Base-by-base conservation (phyloP, 179 eudicot species). In the Sideroxylon spinosum region DNA sequence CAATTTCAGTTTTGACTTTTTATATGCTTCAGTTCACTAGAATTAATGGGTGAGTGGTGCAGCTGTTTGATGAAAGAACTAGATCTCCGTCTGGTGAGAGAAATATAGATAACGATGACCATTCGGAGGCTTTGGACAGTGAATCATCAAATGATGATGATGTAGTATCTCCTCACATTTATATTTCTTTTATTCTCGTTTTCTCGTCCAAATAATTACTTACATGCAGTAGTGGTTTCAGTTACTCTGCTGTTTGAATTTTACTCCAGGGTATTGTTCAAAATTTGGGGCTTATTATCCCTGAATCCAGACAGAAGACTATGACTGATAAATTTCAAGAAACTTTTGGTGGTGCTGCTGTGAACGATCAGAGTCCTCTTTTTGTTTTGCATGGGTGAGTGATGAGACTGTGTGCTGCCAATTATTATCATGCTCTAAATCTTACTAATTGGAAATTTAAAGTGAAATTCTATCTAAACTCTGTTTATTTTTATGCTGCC, bases 321-420 rank as follows among this genome's bases (percentile, higher is more conserved):
- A 89, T 93, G 86, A 89, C 85, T 49, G 99, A 93, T 81, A 91
- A 89, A 80, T 91, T 95, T 84, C 91, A 89, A 49, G 92, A 91
- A 86, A 91, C 89, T 50, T 82, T 93, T 73, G 93, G 89, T 82
- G 86, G 86, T 66, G 84, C 84, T 77, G 71, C 88, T 48, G 69
- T 68, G 57, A 76, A 78, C 75, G 88, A 81, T 57, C 65, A 79
- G 73, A 85, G 80, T 25, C 68, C 84, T 73, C 63, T 79, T 55
- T 71, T 87, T 64, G 74, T 77, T 50, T 76, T 83, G 48, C 82
- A 83, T 57, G 83, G 81, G 97, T 93, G 79, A 84, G 93, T 84
- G 37, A 62, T 63, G 57, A 80, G 37, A 65, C 74, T 75, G 52
- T 25, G 75, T 63, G 50, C 74, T 78, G 71, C 72, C 61, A 3